Conservation (phyloP, 108 stramenopile species). For the Fistulifera solaris region DNA sequence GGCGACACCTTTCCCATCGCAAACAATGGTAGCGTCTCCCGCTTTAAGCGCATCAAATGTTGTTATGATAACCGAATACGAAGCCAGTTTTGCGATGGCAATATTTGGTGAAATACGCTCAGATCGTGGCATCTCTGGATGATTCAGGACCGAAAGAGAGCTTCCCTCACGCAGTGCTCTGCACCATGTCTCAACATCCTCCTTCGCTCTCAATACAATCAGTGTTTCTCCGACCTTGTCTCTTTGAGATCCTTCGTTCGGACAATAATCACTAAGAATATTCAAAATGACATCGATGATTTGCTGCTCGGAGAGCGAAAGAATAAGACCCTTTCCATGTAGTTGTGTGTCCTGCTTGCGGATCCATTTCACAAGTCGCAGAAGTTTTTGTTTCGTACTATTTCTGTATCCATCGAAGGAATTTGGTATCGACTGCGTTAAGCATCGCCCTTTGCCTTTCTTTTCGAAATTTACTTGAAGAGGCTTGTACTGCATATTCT, state of each 20-base stretch:
- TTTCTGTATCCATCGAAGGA: too few relatives aligned
- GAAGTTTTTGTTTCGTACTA: too few relatives aligned
- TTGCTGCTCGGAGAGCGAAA: conserved; percentile 1
- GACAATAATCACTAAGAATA: neutral
- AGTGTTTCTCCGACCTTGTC: neutral
- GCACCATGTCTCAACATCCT: neutral
- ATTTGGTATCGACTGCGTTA: too few relatives aligned
- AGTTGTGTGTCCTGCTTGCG: neutral
- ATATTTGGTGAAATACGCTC: too few relatives aligned
- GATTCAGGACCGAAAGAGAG: conserved; percentile 3
- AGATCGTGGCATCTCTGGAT: neutral
- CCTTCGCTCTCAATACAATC: conserved; percentile 3
- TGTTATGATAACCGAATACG: conserved; percentile 1
- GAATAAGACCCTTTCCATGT: neutral
- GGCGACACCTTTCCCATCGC: neutral
- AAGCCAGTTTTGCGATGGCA: neutral
- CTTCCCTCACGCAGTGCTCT: conserved; percentile 4
- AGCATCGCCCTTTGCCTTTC: too few relatives aligned
- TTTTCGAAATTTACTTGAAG: too few relatives aligned
- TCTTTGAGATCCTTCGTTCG: neutral
- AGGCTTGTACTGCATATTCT: too few relatives aligned
- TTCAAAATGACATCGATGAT: conserved; percentile 1
- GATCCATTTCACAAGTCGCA: too few relatives aligned
- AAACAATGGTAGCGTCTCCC: neutral
- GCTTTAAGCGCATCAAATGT: conserved; percentile 10